A percentile compares a stretch with the other conserved stretches of the same genome.
Evolutionary conservation across 371 early-diverging fungal species (phyloP).

Genomic region (Entomophthora muscae): DNA sequence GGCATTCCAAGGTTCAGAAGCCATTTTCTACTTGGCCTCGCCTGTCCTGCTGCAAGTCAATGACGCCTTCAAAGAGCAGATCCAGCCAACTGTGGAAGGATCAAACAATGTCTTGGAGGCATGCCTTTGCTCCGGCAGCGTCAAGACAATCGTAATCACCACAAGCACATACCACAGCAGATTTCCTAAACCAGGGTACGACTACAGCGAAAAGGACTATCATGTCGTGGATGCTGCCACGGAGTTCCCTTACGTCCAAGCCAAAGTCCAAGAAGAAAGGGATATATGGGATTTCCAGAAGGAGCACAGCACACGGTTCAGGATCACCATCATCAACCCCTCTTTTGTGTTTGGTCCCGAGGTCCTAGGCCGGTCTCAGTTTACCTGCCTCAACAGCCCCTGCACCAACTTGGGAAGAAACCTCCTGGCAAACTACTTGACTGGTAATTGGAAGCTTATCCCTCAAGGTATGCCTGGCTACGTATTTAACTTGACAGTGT

Average conservation of each 20-base stretch:
- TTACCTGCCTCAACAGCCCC: background rate
- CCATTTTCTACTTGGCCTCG: background rate
- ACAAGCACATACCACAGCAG: background rate
- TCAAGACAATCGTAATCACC: constrained; percentile 1
- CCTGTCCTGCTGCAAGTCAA: background rate
- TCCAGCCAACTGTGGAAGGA: background rate
- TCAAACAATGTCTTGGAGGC: background rate
- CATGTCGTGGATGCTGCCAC: background rate
- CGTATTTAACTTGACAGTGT: background rate
- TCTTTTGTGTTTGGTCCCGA: background rate
- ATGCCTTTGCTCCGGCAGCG: background rate
- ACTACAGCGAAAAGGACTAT: constrained; percentile 3
- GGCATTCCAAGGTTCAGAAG: background rate
- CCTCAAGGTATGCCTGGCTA: background rate
- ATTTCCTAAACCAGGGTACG: background rate
- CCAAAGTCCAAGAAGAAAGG: constrained; percentile 1
- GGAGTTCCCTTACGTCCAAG: background rate
- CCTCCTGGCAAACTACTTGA: background rate
- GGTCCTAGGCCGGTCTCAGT: background rate
- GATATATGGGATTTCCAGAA: constrained; percentile 1
- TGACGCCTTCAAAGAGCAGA: background rate
- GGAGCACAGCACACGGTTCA: background rate
- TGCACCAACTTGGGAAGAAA: background rate
- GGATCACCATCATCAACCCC: background rate
- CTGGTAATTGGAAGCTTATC: background rate